phyloP scores from a whole-genome alignment of 805 yeast genomes.

The Alloascoidea hylecoeti region DNA sequence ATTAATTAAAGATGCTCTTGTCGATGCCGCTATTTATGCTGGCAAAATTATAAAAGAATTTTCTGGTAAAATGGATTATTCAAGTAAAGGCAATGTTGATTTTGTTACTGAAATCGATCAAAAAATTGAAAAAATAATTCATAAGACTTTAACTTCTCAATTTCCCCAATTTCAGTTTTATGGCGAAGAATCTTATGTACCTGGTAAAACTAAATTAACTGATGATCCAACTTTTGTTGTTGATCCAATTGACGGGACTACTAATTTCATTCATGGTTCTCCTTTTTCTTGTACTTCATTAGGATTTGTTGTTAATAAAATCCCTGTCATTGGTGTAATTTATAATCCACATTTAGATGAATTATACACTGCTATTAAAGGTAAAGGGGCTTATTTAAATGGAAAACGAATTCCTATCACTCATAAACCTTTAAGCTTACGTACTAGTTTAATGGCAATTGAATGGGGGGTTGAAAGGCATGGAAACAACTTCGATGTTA shows the following conservation, averaged over 20 bases:
- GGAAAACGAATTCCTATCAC: slow-evolving; percentile 22
- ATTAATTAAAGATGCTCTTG: slow-evolving; percentile 21
- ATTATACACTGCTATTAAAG: slow-evolving; percentile 38
- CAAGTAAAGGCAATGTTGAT: slow-evolving; percentile 46
- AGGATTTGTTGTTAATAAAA: slow-evolving; percentile 33
- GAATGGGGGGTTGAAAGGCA: slow-evolving; percentile 51
- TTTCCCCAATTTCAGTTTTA: slow-evolving; percentile 39
- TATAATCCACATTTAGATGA: slow-evolving; percentile 43
- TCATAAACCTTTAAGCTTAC: slow-evolving; percentile 26
- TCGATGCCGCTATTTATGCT: slow-evolving; percentile 27
- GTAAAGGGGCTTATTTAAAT: slow-evolving; percentile 40
- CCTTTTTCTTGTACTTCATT: slow-evolving; percentile 50
- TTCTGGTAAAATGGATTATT: slow-evolving; percentile 32
- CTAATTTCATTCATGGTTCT: slow-evolving; percentile 47
- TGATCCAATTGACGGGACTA: slow-evolving; percentile 56
- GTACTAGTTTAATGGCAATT: slow-evolving; percentile 38
- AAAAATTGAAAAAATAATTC: slow-evolving; percentile 32
- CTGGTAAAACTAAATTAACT: slow-evolving; percentile 33
- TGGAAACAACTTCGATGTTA: slow-evolving; percentile 34
- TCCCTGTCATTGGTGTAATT: slow-evolving; percentile 50
- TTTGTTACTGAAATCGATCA: slow-evolving; percentile 49
- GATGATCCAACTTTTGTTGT: slow-evolving; percentile 48
- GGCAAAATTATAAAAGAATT: slow-evolving; percentile 35
- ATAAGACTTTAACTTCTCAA: slow-evolving; percentile 14
- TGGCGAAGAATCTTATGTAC: slow-evolving; percentile 46